These are phyloP conservation scores for Paecilomyces formosus DNA, from an alignment of 2,329 filamentous ascomycete genomes.

Conservation along the genomic window DNA sequence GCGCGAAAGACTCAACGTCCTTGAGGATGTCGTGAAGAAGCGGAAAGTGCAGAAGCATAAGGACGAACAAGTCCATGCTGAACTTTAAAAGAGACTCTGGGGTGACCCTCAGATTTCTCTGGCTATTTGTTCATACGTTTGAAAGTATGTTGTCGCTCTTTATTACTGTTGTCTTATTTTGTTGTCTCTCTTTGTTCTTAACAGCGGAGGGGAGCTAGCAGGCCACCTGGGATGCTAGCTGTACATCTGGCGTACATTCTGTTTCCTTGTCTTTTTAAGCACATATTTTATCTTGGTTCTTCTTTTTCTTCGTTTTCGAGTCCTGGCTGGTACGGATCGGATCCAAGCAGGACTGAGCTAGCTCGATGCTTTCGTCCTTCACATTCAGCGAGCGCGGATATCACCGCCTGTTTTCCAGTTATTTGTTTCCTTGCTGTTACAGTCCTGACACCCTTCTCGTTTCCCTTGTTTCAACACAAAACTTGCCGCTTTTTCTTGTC, in stretches of 20 bases:
- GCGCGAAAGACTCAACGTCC: slow-evolving; percentile 69
- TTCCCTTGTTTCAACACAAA: neutral
- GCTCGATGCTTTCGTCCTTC: neutral
- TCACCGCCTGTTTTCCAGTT: neutral
- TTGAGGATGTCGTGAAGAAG: slow-evolving; percentile 66
- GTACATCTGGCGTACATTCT: neutral
- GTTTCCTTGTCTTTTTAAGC: neutral
- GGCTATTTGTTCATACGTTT: neutral
- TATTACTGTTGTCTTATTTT: neutral
- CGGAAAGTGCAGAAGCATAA: slow-evolving; percentile 34
- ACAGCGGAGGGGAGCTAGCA: neutral
- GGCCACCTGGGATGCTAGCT: neutral
- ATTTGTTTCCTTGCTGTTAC: neutral
- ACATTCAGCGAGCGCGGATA: neutral
- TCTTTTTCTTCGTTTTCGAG: neutral
- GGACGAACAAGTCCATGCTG: slow-evolving; percentile 3
- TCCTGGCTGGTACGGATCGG: neutral
- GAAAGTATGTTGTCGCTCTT: neutral
- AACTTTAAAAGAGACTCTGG: neutral
- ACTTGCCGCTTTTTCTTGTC: neutral
- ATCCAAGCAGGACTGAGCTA: neutral
- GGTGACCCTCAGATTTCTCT: neutral
- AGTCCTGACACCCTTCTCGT: neutral
- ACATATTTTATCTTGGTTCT: neutral
- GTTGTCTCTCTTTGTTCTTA: neutral